These are phyloP conservation scores for Drosera spatulata DNA, from an alignment of 179 eudicot genomes.

Conservation along the genomic window DNA sequence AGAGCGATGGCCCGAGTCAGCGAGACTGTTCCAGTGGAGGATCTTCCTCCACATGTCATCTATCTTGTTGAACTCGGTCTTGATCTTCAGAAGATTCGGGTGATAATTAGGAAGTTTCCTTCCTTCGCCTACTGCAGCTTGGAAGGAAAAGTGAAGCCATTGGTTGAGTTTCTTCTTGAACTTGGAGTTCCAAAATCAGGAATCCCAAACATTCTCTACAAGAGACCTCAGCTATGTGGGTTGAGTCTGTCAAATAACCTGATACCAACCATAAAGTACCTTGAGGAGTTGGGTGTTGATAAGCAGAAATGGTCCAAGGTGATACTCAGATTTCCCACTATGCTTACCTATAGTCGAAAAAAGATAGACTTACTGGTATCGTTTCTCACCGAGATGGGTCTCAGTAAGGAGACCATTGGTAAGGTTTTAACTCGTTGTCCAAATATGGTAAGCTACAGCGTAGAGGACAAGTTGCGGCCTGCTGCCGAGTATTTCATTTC, in stretches of 20 bases:
- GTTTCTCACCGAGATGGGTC: conserved; percentile 43
- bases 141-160: no score
- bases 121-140: no score
- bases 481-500: no score
- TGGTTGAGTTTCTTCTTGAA: no score
- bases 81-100: conserved; percentile 53
- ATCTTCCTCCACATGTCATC: conserved; percentile 50
- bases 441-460: conserved; percentile 64
- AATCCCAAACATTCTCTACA: conserved; percentile 33
- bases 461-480: conserved; percentile 39
- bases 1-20: conserved; percentile 6
- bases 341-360: no score
- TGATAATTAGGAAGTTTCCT: conserved; percentile 63
- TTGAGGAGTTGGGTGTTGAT: no score
- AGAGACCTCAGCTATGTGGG: no score
- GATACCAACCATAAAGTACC: conserved; percentile 7
- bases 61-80: conserved; percentile 76
- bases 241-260: no score
- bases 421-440: conserved; percentile 10
- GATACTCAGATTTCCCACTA: conserved; percentile 7
- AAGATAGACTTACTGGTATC: no score
- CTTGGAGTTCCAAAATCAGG: conserved; percentile 52
- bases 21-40: conserved; percentile 27
- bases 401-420: conserved; percentile 44
- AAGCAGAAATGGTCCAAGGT: conserved; percentile 33